phyloP scores from a whole-genome alignment of 2,329 filamentous ascomycete genomes.

The Chrysoporthe puriensis region DNA sequence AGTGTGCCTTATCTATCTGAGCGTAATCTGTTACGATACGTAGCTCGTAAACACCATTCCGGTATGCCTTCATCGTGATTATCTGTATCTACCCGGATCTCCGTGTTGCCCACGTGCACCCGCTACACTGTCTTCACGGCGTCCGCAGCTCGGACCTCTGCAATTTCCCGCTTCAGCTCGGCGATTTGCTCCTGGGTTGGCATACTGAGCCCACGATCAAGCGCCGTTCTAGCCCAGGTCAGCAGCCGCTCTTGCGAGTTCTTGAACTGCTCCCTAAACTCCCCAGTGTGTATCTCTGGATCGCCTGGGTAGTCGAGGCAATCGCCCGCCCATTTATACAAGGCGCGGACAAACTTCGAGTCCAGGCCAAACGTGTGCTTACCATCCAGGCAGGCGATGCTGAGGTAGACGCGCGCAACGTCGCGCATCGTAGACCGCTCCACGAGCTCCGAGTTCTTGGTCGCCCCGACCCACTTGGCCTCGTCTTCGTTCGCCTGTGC shows the following conservation, averaged over 20 bases:
- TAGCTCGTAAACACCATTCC: not conserved
- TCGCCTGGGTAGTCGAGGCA: constrained; percentile 25
- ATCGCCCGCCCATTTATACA: constrained; percentile 30
- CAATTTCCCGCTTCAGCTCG: constrained; percentile 15
- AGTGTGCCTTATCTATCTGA: not conserved
- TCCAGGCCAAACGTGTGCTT: constrained; percentile 33
- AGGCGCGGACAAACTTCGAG: constrained; percentile 30
- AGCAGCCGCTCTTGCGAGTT: constrained; percentile 33
- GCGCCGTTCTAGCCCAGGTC: constrained; percentile 34
- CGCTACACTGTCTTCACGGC: too few relatives aligned
- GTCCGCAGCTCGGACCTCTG: not conserved
- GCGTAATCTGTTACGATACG: not conserved
- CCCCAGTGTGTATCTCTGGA: constrained; percentile 24
- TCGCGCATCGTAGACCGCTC: constrained; percentile 29
- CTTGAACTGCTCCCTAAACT: constrained; percentile 33
- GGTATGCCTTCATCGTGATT: not conserved
- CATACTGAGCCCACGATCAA: constrained; percentile 12
- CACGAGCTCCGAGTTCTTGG: constrained; percentile 25
- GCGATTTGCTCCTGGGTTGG: constrained; percentile 5
- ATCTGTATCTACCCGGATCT: not conserved
- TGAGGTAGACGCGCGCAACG: constrained; percentile 33
- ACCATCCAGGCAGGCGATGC: constrained; percentile 29
- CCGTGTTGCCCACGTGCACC: not conserved
- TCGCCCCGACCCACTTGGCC: constrained; percentile 24
- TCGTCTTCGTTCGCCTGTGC: constrained; percentile 24